Evolutionary conservation across 2,329 filamentous ascomycete genomes (phyloP), one percentile per base, ranked within the genome.

Genomic region (Aspergillus phoenicis): DNA sequence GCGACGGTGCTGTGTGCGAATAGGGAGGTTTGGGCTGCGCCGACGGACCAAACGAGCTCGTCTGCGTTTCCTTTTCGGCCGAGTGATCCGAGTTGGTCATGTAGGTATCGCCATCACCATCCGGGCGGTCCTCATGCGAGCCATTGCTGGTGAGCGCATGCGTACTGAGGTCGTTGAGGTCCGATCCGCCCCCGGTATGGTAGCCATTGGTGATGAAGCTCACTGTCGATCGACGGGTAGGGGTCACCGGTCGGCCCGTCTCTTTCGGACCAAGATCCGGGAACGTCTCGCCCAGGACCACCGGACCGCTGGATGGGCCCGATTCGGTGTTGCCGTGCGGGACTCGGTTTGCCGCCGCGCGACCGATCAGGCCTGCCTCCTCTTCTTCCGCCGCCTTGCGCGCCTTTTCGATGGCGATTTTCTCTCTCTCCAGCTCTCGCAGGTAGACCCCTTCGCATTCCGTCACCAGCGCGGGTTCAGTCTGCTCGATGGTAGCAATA

Each of bases 361-460:
- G 65, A 81, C 80, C 75, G 38, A 73, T 75, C 38, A 77, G 65
- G 74, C 77, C 75, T 55, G 79, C 73, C 38, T 75, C 75, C 43
- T 75, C 71, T 48, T 75, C 74, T n/a, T 76, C 77, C 24, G 76
- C 73, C 22, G 76, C 73, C 52, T 68, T 68, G 43, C 76, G 75
- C 5, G 75, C 79, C 65, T 82, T 86, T 69, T 89, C 87, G 69
- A 86, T 79, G 0, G 84, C 85, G 70, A 84, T 83, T 68, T 84
- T 87, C 75, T 91, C 85, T 58, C 91, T 85, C 71, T 88, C 85
- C 51, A 89, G 73, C 73, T 95, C 90, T 52, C 91, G 84, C 54
- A 85, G 80, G 74, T 95, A 93, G 3, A 97, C 84, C 51, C 86
- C 89, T 66, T 97, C 92, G 80, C 93, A 97, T 70, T 95, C 89